Conservation (phyloP, 306 rosid species). For the Sphenostylis stenocarpa region DNA sequence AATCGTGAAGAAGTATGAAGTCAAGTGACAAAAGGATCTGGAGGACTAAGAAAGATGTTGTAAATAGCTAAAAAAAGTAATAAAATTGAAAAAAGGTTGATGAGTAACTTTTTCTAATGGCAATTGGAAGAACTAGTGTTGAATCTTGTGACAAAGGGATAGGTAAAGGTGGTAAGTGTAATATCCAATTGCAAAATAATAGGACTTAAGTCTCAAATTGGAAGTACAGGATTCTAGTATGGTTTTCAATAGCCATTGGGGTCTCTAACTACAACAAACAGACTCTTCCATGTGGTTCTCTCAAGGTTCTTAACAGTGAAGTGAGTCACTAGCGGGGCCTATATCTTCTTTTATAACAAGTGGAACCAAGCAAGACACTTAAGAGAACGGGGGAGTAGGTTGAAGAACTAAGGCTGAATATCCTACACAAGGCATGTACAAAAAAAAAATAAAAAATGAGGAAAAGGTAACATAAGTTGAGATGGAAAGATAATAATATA, state of each 20-base stretch:
- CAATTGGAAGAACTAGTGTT: no score
- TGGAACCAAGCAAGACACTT: background rate
- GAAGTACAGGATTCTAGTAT: background rate
- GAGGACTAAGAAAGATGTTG: no score
- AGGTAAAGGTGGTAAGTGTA: no score
- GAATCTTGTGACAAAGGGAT: no score
- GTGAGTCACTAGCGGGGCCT: background rate
- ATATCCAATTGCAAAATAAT: background rate
- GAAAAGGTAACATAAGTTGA: background rate
- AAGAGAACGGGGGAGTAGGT: background rate
- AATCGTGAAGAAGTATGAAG: no score
- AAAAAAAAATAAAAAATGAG: background rate
- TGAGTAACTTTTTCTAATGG: no score
- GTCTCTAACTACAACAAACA: background rate
- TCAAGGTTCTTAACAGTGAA: background rate
- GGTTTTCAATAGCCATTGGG: background rate
- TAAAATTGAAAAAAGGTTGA: no score
- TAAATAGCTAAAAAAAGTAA: no score
- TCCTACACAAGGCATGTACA: background rate
- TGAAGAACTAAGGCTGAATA: background rate
- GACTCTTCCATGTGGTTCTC: background rate
- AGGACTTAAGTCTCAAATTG: background rate
- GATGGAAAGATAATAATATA: background rate
- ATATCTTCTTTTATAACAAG: background rate
- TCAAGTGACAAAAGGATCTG: no score